Conservation (phyloP, 2,329 filamentous ascomycete genomes). For the Scleromitrula shiraiana region DNA sequence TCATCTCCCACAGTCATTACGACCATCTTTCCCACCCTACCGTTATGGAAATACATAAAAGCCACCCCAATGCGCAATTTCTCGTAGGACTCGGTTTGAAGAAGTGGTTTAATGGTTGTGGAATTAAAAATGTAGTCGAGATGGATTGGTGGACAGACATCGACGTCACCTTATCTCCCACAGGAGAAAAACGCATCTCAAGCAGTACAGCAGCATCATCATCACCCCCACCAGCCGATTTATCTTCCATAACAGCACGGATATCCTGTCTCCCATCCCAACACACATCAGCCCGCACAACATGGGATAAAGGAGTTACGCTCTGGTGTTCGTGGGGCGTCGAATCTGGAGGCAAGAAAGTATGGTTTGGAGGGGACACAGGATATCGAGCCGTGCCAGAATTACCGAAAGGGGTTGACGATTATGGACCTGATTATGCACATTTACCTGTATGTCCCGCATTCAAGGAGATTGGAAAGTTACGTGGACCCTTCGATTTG, state of each 20-base stretch:
- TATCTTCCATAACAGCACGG: slow-evolving; percentile 53
- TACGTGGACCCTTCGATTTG: slow-evolving; percentile 80
- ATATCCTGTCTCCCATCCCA: slow-evolving; percentile 79
- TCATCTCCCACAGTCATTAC: slow-evolving; percentile 60
- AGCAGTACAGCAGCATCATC: slow-evolving; percentile 23
- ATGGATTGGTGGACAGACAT: slow-evolving; percentile 92
- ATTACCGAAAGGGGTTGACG: slow-evolving; percentile 54
- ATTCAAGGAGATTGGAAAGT: slow-evolving; percentile 73
- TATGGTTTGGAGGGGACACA: slow-evolving; percentile 87
- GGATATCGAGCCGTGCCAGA: slow-evolving; percentile 75
- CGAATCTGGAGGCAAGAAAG: slow-evolving; percentile 61
- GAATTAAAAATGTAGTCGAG: slow-evolving; percentile 73
- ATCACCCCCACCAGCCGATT: slow-evolving; percentile 23
- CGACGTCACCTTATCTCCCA: slow-evolving; percentile 55
- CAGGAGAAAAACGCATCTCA: slow-evolving; percentile 24
- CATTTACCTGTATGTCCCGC: slow-evolving; percentile 69
- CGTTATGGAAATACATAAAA: slow-evolving; percentile 59
- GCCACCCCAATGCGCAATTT: slow-evolving; percentile 74
- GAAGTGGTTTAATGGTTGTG: slow-evolving; percentile 66
- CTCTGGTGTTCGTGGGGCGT: slow-evolving; percentile 88
- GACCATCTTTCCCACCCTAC: slow-evolving; percentile 80
- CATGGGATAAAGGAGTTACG: slow-evolving; percentile 61
- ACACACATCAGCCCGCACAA: slow-evolving; percentile 63
- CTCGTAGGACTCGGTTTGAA: slow-evolving; percentile 80
- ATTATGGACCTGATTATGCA: slow-evolving; percentile 60